Base-by-base conservation (phyloP, 306 rosid species). In the Inga laurina region DNA sequence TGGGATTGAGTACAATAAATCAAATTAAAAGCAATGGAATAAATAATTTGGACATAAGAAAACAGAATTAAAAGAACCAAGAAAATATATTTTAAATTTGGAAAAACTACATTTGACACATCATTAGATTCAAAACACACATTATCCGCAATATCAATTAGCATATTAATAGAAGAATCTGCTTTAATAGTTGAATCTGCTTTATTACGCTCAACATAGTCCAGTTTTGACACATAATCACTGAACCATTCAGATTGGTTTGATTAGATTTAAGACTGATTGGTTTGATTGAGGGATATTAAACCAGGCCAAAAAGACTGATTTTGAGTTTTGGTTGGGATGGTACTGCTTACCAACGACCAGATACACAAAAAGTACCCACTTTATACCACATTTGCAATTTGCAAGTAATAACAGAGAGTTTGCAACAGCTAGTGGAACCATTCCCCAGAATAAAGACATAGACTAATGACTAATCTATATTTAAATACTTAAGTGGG, bases 191-290 rank as follows among this genome's bases (percentile, higher is more conserved):
- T 27, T 27, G 44, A 84, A 70, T 70, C 16, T 83, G 46, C 67
- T 73, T 61, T 49, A 84, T 39, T 78, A 80, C 48, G 68, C 57
- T 46, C 74, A 67, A 73, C 46, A 51, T 79, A n/a, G 67, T 22
- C 14, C 34, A 24, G 16, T 24, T 3, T 22, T 61, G 4, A 11
- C 37, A 62, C 37, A 62, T 62, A 11, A 62, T 10, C 37, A 24
- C 69, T 62, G 19, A 62, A 27, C 18, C 69, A 27, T 24, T 22
- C 39, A 62, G 16, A 62, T 61, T 62, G 39, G 35, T 24, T 24
- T 61, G 27, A 27, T 61, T 10, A 61, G 34, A 11, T 61, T 61
- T 22, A 61, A 24, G 67, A 59, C 66, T 10, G 32, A 61, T 3
- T 11, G 16, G 18, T 62, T 11, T 27, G 11, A 24, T 11, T 22